Conservation (phyloP, 129 eudicot species). For the Pulicaria dysenterica region DNA sequence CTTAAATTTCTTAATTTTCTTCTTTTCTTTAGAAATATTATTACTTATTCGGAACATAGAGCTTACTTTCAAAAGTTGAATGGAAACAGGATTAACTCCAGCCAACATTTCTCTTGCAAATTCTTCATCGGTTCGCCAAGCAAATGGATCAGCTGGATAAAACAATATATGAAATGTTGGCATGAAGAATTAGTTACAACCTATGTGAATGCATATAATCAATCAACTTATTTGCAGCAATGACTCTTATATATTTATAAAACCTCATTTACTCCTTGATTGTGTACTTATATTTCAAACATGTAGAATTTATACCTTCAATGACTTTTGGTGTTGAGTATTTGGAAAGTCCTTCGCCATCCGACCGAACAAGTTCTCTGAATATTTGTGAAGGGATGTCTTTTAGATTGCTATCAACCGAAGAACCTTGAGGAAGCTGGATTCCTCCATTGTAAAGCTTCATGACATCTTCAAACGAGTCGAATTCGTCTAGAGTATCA, state of each 20-base stretch:
- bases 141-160: conserved; percentile 32
- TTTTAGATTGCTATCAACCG: conserved; percentile 13
- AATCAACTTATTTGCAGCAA: no score
- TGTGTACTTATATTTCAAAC: no score
- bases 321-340: conserved; percentile 50
- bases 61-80: conserved; percentile 47
- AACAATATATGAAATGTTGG: no score
- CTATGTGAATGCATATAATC: no score
- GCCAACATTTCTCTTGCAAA: conserved; percentile 70
- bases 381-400: conserved; percentile 38
- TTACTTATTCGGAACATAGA: no score
- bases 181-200: no score
- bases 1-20: no score
- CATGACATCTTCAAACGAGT: conserved; percentile 43
- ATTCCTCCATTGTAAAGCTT: conserved; percentile 53
- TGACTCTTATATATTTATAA: conserved; percentile 30
- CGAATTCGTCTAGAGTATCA: conserved; percentile 39
- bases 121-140: conserved; percentile 66
- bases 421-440: conserved; percentile 40
- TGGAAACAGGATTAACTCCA: conserved; percentile 59
- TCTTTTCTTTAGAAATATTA: no score
- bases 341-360: conserved; percentile 44
- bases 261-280: no score
- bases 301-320: conserved; percentile 37
- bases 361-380: conserved; percentile 44